phyloP scores from a whole-genome alignment of 345 rosid species.

The Gossypium herbaceum region DNA sequence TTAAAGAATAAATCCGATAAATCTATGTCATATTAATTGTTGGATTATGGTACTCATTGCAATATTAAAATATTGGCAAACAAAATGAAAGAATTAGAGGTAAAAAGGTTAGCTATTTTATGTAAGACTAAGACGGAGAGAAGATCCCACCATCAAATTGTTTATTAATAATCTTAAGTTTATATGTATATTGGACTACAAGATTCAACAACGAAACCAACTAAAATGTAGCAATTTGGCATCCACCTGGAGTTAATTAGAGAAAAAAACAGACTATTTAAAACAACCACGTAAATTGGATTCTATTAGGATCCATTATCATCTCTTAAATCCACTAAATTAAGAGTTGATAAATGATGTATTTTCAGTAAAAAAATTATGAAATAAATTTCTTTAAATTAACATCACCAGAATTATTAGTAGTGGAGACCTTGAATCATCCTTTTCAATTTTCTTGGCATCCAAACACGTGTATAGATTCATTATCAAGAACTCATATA shows the following conservation, averaged over 20 bases:
- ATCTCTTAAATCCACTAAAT: background rate
- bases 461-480: slow-evolving; percentile 24
- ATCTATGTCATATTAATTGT: too few species aligned
- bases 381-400: background rate
- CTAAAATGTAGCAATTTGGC: background rate
- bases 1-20: too few species aligned
- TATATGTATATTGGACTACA: background rate
- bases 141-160: background rate
- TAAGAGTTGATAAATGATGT: too few species aligned
- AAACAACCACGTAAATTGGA: background rate
- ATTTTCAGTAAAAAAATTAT: too few species aligned
- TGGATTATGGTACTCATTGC: too few species aligned
- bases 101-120: background rate
- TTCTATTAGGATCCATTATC: background rate
- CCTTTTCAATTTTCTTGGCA: background rate
- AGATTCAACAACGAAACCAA: background rate
- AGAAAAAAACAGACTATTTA: background rate
- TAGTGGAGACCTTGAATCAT: slow-evolving; percentile 3
- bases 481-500: background rate
- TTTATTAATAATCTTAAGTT: background rate
- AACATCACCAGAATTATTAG: background rate
- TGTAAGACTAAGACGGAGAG: too few species aligned
- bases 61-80: background rate
- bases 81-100: background rate
- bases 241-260: slow-evolving; percentile 4